These are phyloP conservation scores for Tetradesmus obliquus DNA, from an alignment of 139 green algal genomes.

Conservation along the genomic window DNA sequence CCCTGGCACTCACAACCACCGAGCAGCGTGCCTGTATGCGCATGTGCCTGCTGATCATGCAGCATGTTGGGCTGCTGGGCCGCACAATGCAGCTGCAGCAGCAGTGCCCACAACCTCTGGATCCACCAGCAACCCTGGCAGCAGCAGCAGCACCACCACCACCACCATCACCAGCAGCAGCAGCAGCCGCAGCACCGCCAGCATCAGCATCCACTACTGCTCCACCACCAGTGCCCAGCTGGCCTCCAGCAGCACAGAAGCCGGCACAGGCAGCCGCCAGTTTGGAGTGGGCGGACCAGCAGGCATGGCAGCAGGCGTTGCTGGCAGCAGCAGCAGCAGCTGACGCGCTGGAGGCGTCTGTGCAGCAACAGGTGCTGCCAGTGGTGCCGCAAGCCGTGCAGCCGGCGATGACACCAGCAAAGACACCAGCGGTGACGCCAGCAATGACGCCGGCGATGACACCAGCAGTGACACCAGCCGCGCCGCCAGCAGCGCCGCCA, in stretches of 20 bases:
- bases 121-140: neutral
- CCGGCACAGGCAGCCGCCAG: constrained; percentile 56
- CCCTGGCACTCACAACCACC: no score
- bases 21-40: no score
- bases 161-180: neutral
- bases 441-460: no score
- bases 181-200: neutral
- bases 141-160: neutral
- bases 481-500: no score
- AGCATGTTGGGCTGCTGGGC: neutral
- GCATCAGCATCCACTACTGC: constrained; percentile 18
- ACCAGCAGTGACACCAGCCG: no score
- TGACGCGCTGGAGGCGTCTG: no score
- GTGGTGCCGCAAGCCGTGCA: no score
- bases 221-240: constrained; percentile 58
- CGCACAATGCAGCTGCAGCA: neutral
- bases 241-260: constrained; percentile 14
- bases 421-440: no score
- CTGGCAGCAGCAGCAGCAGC: neutral
- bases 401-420: no score
- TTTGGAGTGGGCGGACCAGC: neutral
- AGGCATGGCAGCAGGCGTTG: neutral
- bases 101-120: neutral
- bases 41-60: neutral
- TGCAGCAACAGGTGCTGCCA: no score